A percentile compares a stretch with the other conserved stretches of the same genome.
phyloP scores from a whole-genome alignment of 768 basidiomycete genomes.

The Suillus bovinus region DNA sequence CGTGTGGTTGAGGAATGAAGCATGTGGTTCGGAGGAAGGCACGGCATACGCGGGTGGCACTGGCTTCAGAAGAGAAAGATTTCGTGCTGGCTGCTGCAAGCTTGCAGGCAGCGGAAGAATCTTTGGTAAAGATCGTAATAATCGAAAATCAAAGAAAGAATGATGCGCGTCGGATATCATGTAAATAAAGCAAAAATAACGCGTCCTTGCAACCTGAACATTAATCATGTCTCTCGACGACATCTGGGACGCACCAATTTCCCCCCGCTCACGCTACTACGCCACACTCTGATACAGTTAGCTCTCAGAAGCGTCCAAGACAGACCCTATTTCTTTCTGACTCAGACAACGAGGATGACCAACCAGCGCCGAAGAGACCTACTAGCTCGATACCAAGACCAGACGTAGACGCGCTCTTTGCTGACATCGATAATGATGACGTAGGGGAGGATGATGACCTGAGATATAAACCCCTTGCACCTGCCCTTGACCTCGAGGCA shows the following conservation, averaged over 20 bases:
- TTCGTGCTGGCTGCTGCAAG: background rate
- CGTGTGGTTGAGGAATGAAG: background rate
- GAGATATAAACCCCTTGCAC: constrained; percentile 47
- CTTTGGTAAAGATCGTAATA: too few species aligned
- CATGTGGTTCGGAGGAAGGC: background rate
- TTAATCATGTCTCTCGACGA: constrained; percentile 43
- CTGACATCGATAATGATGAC: constrained; percentile 49
- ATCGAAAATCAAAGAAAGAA: background rate
- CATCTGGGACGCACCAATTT: constrained; percentile 61
- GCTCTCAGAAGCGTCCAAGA: constrained; percentile 33
- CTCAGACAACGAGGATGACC: constrained; percentile 50
- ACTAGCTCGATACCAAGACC: constrained; percentile 22
- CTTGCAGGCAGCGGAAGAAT: too few species aligned
- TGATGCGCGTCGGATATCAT: constrained; percentile 7
- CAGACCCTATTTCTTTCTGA: constrained; percentile 59
- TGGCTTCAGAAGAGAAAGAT: background rate
- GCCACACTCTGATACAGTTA: constrained; percentile 20
- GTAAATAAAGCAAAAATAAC: constrained; percentile 29
- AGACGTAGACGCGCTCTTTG: constrained; percentile 45
- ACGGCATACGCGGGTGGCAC: background rate
- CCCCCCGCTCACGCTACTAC: constrained; percentile 19
- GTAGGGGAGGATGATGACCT: constrained; percentile 44
- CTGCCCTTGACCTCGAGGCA: constrained; percentile 52
- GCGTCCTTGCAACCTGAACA: constrained; percentile 15
- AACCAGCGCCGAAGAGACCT: constrained; percentile 28